phyloP scores from a whole-genome alignment of 352 stramenopile genomes.

The Blastocystis sp. region DNA sequence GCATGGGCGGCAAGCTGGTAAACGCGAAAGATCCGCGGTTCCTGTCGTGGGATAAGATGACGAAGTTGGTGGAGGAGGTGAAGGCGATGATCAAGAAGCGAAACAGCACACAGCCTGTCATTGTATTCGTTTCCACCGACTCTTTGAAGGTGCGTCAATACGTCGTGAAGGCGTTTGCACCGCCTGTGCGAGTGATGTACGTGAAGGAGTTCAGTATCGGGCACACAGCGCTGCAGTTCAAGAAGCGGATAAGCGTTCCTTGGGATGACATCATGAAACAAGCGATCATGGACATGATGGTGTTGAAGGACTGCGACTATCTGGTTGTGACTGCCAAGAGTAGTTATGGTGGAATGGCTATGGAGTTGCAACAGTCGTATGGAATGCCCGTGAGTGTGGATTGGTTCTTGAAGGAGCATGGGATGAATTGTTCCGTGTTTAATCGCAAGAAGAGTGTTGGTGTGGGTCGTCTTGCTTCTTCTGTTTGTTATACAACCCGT shows the following conservation, averaged over 20 bases:
- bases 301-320: slow-evolving; percentile 42
- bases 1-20: slow-evolving; percentile 27
- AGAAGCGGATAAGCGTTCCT: too few species aligned
- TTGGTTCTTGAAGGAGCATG: too few species aligned
- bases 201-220: too few species aligned
- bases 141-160: not conserved
- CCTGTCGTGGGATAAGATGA: not conserved
- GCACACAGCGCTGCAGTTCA: too few species aligned
- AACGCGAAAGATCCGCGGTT: slow-evolving; percentile 47
- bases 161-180: too few species aligned
- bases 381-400: too few species aligned
- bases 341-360: slow-evolving; percentile 24
- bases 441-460: too few species aligned
- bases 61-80: not conserved
- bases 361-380: not conserved
- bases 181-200: too few species aligned
- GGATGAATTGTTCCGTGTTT: too few species aligned
- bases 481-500: too few species aligned
- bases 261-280: not conserved
- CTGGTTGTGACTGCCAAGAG: not conserved
- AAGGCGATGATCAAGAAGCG: not conserved
- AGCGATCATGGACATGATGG: slow-evolving; percentile 14
- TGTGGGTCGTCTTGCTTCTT: too few species aligned
- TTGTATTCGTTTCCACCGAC: slow-evolving; percentile 60
- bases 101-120: slow-evolving; percentile 13